A percentile compares a stretch with the other conserved stretches of the same genome.
These are phyloP conservation scores for Cytospora paraplurivora DNA, from an alignment of 2,329 filamentous ascomycete genomes.

Conservation along the genomic window DNA sequence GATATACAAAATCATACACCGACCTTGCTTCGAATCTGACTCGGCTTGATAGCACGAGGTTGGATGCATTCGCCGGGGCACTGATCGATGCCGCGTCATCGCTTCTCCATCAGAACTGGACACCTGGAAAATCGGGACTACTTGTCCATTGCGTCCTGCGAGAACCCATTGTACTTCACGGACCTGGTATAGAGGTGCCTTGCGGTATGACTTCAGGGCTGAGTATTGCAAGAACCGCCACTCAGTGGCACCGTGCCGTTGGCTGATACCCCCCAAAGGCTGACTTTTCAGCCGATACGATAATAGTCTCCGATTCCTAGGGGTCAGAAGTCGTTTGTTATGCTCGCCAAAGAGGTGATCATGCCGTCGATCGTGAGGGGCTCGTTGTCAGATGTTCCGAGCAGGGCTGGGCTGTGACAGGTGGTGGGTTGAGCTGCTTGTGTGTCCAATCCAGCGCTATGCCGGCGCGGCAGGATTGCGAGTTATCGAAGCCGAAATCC, in stretches of 20 bases:
- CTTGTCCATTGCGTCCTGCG: background rate
- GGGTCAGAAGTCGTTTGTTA: slow-evolving; percentile 1
- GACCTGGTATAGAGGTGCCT: background rate
- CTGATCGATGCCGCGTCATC: background rate
- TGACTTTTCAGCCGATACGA: slow-evolving; percentile 5
- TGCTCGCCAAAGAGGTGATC: background rate
- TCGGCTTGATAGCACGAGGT: background rate
- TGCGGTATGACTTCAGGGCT: background rate
- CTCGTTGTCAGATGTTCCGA: background rate
- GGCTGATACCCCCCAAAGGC: background rate
- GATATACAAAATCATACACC: too few species aligned
- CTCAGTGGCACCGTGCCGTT: background rate
- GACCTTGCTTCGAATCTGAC: background rate
- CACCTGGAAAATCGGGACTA: background rate
- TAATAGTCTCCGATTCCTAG: background rate
- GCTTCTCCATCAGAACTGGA: too few species aligned
- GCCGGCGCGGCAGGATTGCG: background rate
- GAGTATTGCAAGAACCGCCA: background rate
- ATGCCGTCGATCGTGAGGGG: background rate
- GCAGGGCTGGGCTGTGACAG: background rate
- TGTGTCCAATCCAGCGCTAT: background rate
- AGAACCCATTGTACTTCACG: too few species aligned
- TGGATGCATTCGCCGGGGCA: background rate
- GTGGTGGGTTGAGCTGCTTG: background rate
- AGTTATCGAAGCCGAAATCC: background rate